These are phyloP conservation scores for Hypoxylon sp. DNA, from an alignment of 2,329 filamentous ascomycete genomes.

Conservation along the genomic window DNA sequence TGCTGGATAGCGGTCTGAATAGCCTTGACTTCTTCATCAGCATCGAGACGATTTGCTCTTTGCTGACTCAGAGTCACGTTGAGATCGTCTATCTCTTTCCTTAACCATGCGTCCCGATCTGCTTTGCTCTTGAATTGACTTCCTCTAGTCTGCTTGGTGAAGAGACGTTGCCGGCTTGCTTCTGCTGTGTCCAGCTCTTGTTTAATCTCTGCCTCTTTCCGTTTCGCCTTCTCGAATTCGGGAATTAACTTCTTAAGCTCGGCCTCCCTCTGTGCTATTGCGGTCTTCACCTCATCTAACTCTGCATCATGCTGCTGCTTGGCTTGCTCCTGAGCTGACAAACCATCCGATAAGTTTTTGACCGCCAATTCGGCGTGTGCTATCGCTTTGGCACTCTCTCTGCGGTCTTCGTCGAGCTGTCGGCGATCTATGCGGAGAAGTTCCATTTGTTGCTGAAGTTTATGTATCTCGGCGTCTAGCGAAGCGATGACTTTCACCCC, in stretches of 20 bases:
- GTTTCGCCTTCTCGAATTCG: conserved; percentile 79
- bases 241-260: conserved; percentile 84
- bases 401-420: conserved; percentile 91
- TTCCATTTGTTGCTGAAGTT: conserved; percentile 85
- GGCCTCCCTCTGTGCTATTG: conserved; percentile 82
- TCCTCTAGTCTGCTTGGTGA: conserved; percentile 92
- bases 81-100: conserved; percentile 84
- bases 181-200: conserved; percentile 83
- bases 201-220: conserved; percentile 79
- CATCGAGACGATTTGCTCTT: conserved; percentile 87
- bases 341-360: conserved; percentile 86
- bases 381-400: conserved; percentile 81
- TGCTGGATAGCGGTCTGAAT: conserved; percentile 79
- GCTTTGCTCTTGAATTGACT: conserved; percentile 89
- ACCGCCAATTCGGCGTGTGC: conserved; percentile 90
- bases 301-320: conserved; percentile 80
- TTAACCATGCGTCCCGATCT: conserved; percentile 88
- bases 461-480: conserved; percentile 83
- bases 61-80: conserved; percentile 82
- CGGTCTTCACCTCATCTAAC: conserved; percentile 77
- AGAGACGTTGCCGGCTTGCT: conserved; percentile 81
- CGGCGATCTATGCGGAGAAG: conserved; percentile 86
- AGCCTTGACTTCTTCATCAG: conserved; percentile 83
- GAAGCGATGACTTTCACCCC: conserved; percentile 84
- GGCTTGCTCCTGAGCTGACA: conserved; percentile 81